These are phyloP conservation scores for Paxillus ammoniavirescens DNA, from an alignment of 768 basidiomycete species.

Conservation along the genomic window DNA sequence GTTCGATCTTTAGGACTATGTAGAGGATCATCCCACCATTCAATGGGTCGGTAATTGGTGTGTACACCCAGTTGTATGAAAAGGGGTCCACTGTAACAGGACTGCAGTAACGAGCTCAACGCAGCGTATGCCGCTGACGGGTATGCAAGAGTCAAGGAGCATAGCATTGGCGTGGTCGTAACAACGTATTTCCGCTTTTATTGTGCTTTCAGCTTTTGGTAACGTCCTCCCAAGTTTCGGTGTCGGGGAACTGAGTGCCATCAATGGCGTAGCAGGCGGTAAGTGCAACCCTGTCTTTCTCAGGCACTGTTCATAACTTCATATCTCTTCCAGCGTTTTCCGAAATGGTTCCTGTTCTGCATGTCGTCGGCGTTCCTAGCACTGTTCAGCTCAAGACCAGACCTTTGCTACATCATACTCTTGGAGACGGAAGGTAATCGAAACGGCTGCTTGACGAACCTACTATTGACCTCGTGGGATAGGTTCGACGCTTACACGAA, in stretches of 20 bases:
- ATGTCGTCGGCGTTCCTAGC: constrained; percentile 82
- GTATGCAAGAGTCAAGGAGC: constrained; percentile 83
- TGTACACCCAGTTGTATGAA: neutral
- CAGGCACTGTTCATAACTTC: neutral
- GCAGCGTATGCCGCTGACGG: constrained; percentile 92
- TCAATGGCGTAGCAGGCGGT: constrained; percentile 82
- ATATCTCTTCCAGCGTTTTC: constrained; percentile 54
- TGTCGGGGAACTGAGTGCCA: constrained; percentile 90
- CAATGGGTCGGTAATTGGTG: constrained; percentile 89
- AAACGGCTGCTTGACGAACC: neutral
- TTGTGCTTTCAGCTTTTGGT: neutral
- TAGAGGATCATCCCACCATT: constrained; percentile 76
- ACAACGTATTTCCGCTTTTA: constrained; percentile 59
- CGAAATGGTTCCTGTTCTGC: constrained; percentile 88
- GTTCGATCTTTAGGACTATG: constrained; percentile 54
- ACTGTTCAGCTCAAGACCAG: constrained; percentile 67
- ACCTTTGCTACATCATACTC: constrained; percentile 83
- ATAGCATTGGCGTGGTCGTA: constrained; percentile 64
- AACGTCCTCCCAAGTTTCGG: constrained; percentile 57
- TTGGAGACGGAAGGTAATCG: constrained; percentile 72
- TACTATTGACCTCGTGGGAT: neutral
- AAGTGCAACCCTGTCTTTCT: constrained; percentile 8
- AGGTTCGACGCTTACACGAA: constrained; percentile 80
- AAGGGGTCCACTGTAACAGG: neutral
- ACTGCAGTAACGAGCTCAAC: constrained; percentile 73